phyloP scores from a whole-genome alignment of 169 alveolate genomes.

The Haemoproteus tartakovskyi region DNA sequence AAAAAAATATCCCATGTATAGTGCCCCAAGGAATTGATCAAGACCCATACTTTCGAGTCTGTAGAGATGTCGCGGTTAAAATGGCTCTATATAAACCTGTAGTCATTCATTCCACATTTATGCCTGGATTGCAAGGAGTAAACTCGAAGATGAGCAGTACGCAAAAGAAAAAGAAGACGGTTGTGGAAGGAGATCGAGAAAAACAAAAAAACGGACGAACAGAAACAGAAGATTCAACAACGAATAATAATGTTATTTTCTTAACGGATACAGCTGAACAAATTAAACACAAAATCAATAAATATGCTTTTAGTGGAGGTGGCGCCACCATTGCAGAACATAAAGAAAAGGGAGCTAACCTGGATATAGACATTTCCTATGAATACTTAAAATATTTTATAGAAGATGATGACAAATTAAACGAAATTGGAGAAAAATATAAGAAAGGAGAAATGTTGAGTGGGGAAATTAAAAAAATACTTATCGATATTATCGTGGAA shows the following conservation, averaged over 20 bases:
- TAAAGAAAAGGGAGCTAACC: conserved; percentile 92
- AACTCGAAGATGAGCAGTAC: conserved; percentile 91
- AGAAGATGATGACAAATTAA: conserved; percentile 93
- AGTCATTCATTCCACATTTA: conserved; percentile 91
- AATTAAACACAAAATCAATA: conserved; percentile 92
- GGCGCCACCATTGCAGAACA: conserved; percentile 92
- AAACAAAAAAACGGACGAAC: no score
- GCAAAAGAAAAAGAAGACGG: conserved; percentile 59
- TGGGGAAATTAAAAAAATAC: conserved; percentile 91
- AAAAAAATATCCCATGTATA: conserved; percentile 88
- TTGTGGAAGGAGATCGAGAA: conserved; percentile 67
- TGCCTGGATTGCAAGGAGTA: conserved; percentile 97
- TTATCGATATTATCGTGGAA: conserved; percentile 83
- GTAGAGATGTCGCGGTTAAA: conserved; percentile 96
- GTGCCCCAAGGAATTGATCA: conserved; percentile 99
- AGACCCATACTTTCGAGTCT: conserved; percentile 99
- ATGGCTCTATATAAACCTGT: conserved; percentile 92
- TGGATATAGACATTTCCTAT: conserved; percentile 95
- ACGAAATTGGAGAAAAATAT: conserved; percentile 91
- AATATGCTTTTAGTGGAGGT: conserved; percentile 97
- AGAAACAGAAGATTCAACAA: no score
- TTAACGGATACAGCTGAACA: conserved; percentile 92
- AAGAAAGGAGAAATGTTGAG: conserved; percentile 94
- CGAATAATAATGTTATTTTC: conserved; percentile 91
- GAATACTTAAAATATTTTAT: conserved; percentile 90